These are phyloP conservation scores for Aulographum hederae DNA, from an alignment of 2,329 filamentous ascomycete species.

Conservation along the genomic window DNA sequence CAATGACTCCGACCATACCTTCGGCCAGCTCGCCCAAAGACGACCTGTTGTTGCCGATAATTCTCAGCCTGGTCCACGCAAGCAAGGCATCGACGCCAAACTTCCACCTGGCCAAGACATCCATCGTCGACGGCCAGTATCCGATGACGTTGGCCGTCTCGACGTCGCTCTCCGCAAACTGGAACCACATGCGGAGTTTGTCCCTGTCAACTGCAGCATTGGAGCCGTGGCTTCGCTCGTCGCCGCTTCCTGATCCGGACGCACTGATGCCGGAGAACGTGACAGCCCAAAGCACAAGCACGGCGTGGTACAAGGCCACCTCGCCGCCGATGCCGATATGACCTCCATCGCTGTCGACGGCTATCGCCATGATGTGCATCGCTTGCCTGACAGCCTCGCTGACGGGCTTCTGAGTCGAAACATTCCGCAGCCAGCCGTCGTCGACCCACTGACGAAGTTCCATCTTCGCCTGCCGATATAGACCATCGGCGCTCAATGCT, in stretches of 20 bases:
- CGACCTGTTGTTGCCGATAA: background rate
- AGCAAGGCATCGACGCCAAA: background rate
- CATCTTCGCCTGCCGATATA: constrained; percentile 14
- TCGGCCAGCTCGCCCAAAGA: background rate
- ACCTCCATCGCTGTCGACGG: constrained; percentile 6
- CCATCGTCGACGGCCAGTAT: background rate
- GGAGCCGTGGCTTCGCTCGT: background rate
- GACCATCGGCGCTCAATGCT: constrained; percentile 12
- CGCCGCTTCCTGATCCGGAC: too few species aligned
- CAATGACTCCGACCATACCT: background rate
- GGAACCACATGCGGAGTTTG: background rate
- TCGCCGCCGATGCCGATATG: constrained; percentile 10
- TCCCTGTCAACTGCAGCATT: background rate
- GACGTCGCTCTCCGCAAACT: background rate
- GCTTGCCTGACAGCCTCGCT: constrained; percentile 9
- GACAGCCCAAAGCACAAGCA: constrained; percentile 12
- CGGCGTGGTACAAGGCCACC: constrained; percentile 12
- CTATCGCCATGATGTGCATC: constrained; percentile 9
- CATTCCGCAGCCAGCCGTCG: too few species aligned
- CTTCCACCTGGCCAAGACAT: background rate
- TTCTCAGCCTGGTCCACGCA: background rate
- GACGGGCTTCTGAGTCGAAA: background rate
- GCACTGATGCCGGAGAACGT: constrained; percentile 6
- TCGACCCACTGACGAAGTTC: constrained; percentile 18
- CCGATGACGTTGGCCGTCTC: background rate